Percentiles rank a stretch among this genome's conserved stretches.
phyloP scores from a whole-genome alignment of 2,329 filamentous ascomycete genomes.

The Fusarium sp. region DNA sequence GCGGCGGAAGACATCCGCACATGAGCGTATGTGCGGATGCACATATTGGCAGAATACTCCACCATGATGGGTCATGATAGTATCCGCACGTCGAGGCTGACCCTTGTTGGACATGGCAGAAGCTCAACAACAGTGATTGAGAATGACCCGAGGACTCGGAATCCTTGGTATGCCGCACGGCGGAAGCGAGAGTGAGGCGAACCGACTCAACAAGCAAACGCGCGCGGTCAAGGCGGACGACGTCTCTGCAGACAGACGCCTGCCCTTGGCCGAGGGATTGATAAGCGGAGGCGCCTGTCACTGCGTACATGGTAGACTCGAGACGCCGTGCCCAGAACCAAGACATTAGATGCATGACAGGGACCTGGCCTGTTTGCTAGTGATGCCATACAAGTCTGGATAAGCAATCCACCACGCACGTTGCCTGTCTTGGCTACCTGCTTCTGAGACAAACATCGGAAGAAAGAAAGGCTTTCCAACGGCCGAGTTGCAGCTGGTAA shows the following conservation, averaged over 20 bases:
- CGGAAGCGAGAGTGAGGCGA: slow-evolving; percentile 27
- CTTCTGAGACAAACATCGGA: slow-evolving; percentile 36
- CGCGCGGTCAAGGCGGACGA: slow-evolving; percentile 22
- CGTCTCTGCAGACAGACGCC: slow-evolving; percentile 21
- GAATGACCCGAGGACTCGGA: slow-evolving; percentile 1
- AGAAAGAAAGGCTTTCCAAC: slow-evolving; percentile 18
- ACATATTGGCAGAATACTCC: not conserved
- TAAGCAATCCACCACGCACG: slow-evolving; percentile 32
- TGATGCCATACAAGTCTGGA: slow-evolving; percentile 26
- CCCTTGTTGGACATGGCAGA: slow-evolving; percentile 1
- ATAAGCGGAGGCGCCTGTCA: slow-evolving; percentile 36
- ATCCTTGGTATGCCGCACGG: slow-evolving; percentile 10
- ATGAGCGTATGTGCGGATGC: not conserved
- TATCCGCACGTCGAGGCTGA: slow-evolving; percentile 1
- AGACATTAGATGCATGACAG: slow-evolving; percentile 16
- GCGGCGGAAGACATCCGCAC: slow-evolving; percentile 9
- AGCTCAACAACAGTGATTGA: not conserved
- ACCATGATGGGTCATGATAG: no score
- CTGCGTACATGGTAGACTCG: slow-evolving; percentile 14
- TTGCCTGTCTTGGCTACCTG: slow-evolving; percentile 29
- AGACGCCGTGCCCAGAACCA: slow-evolving; percentile 11
- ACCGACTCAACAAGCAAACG: slow-evolving; percentile 17
- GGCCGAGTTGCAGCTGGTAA: not conserved
- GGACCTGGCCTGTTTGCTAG: slow-evolving; percentile 28
- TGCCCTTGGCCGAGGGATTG: slow-evolving; percentile 35